phyloP scores from a whole-genome alignment of 1,284 basidiomycete genomes.

The Apiotrichum akiyoshidainum region DNA sequence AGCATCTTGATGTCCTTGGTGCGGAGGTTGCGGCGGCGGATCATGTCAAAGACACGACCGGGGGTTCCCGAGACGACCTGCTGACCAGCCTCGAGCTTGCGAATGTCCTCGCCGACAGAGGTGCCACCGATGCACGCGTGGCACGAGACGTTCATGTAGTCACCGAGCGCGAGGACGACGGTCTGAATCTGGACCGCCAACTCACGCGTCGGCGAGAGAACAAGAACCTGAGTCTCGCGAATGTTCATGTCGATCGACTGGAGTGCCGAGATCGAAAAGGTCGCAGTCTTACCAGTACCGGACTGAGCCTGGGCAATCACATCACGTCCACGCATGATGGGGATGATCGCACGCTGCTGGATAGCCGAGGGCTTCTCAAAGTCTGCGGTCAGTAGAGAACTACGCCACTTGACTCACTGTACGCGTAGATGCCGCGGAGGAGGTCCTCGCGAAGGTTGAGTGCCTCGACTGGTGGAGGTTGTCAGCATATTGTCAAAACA shows the following conservation, averaged over 20 bases:
- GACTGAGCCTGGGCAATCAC: constrained; percentile 99
- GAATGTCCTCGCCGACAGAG: constrained; percentile 95
- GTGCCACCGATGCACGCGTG: constrained; percentile 99
- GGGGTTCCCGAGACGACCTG: constrained; percentile 98
- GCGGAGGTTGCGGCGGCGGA: constrained; percentile 84
- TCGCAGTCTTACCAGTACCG: constrained; percentile 99
- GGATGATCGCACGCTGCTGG: constrained; percentile 94
- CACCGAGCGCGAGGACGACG: constrained; percentile 94
- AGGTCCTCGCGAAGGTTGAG: constrained; percentile 93
- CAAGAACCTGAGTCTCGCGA: constrained; percentile 93
- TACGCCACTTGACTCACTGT: constrained; percentile 64
- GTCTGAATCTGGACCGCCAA: constrained; percentile 97
- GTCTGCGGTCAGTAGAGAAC: constrained; percentile 56
- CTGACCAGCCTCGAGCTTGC: constrained; percentile 96
- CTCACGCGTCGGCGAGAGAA: constrained; percentile 92
- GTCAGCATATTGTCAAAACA: constrained; percentile 40
- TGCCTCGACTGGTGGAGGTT: constrained; percentile 75
- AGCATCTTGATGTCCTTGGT: constrained; percentile 99
- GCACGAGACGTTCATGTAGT: constrained; percentile 99
- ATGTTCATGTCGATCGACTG: constrained; percentile 92
- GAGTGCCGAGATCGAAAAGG: constrained; percentile 89
- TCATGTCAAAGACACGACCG: constrained; percentile 99
- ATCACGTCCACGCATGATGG: constrained; percentile 91
- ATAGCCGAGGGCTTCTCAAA: constrained; percentile 99
- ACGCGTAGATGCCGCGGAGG: constrained; percentile 95